Percentiles rank a stretch among this genome's conserved stretches.
Conservation (phyloP, 805 yeast species). For the Metschnikowia matae region DNA sequence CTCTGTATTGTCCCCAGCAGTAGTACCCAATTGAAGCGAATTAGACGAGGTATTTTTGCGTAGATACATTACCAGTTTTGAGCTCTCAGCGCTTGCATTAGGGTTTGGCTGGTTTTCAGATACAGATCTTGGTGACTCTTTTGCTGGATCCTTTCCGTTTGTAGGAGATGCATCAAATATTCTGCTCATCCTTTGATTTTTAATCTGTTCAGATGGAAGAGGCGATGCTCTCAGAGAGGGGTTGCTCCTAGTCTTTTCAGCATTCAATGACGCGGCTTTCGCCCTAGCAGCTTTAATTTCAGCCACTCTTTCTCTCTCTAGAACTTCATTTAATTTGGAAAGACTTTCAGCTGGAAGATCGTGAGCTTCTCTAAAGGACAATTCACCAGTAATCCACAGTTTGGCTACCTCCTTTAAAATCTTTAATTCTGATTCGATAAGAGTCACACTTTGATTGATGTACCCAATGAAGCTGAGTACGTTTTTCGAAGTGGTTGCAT, state of each 20-base stretch:
- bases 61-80: background rate
- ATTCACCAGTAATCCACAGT: slow-evolving; percentile 42
- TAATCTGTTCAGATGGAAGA: background rate
- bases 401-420: slow-evolving; percentile 36
- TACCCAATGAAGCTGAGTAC: slow-evolving; percentile 40
- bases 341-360: slow-evolving; percentile 25
- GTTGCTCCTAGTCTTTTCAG: slow-evolving; percentile 2
- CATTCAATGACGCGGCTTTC: slow-evolving; percentile 2
- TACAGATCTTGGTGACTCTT: background rate
- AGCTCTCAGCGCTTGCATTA: background rate
- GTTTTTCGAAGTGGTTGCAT: slow-evolving; percentile 32
- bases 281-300: slow-evolving; percentile 6
- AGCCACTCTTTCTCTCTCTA: slow-evolving; percentile 8
- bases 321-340: slow-evolving; percentile 15
- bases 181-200: background rate
- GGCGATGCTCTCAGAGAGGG: background rate
- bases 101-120: background rate
- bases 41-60: slow-evolving; percentile 8
- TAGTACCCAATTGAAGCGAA: slow-evolving; percentile 7
- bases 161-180: background rate
- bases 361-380: slow-evolving; percentile 38
- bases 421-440: slow-evolving; percentile 26
- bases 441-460: slow-evolving; percentile 34
- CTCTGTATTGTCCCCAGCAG: slow-evolving; percentile 3
- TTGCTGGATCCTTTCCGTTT: background rate